Conservation (phyloP, 2,329 filamentous ascomycete genomes). For the Aureobasidium zeae region DNA sequence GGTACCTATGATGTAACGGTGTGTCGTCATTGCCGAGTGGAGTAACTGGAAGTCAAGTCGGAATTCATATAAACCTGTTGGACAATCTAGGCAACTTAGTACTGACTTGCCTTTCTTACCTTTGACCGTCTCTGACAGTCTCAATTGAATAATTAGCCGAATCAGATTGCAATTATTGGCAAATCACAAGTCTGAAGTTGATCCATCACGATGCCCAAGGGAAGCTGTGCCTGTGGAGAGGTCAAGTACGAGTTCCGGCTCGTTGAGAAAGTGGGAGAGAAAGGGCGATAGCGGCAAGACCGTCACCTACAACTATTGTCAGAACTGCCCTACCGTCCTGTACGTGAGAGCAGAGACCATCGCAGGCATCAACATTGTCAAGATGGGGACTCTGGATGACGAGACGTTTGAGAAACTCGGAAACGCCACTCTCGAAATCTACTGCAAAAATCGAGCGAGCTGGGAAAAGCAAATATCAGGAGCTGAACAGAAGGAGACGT, state of each 20-base stretch:
- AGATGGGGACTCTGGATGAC: constrained; percentile 28
- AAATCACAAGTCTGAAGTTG: too few species aligned
- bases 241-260: constrained; percentile 28
- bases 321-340: constrained; percentile 25
- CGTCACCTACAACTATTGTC: constrained; percentile 26
- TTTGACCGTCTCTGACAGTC: too few species aligned
- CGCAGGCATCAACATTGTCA: constrained; percentile 23
- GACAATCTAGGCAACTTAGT: too few species aligned
- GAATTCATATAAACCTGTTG: too few species aligned
- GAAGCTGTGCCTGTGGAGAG: constrained; percentile 29
- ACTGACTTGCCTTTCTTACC: too few species aligned
- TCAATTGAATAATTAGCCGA: too few species aligned
- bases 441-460: constrained; percentile 23
- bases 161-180: too few species aligned
- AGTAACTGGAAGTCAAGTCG: too few species aligned
- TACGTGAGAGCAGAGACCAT: constrained; percentile 22
- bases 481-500: constrained; percentile 23
- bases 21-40: too few species aligned
- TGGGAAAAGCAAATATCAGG: constrained; percentile 23
- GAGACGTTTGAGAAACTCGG: constrained; percentile 18
- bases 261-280: constrained; percentile 21
- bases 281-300: constrained; percentile 26
- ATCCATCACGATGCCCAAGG: constrained; percentile 21
- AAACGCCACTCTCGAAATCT: constrained; percentile 25
- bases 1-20: too few species aligned